These are phyloP conservation scores for Astragalus glycyphyllos DNA, from an alignment of 306 rosid species.

Conservation along the genomic window DNA sequence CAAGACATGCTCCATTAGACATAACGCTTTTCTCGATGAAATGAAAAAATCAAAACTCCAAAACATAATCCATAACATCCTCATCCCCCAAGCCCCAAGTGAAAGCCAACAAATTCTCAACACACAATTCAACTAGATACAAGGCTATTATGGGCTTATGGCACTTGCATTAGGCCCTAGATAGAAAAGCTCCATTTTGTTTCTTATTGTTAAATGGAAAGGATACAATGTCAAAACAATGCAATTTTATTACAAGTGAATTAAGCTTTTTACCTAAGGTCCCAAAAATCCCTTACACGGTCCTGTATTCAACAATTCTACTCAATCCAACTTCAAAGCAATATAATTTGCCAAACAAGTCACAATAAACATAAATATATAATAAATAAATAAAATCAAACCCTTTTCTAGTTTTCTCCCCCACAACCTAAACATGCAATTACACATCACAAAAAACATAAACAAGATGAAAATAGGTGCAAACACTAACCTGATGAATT, in stretches of 20 bases:
- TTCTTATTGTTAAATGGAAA: too few relatives aligned
- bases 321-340: conserved; percentile 20
- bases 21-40: too few relatives aligned
- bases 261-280: too few relatives aligned
- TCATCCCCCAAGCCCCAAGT: too few relatives aligned
- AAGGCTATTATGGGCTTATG: too few relatives aligned
- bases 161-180: too few relatives aligned
- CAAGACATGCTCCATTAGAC: neutral
- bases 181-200: too few relatives aligned
- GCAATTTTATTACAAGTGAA: too few relatives aligned
- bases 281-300: too few relatives aligned
- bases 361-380: neutral
- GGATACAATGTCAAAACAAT: too few relatives aligned
- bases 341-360: conserved; percentile 7
- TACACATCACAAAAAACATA: neutral
- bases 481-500: conserved; percentile 69
- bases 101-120: neutral
- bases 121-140: neutral
- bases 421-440: neutral
- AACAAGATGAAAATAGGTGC: neutral
- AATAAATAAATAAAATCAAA: neutral
- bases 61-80: too few relatives aligned
- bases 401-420: neutral
- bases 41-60: too few relatives aligned
- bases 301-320: neutral